Conservation (phyloP, 139 green algal genomes). For the Trebouxia sp. region DNA sequence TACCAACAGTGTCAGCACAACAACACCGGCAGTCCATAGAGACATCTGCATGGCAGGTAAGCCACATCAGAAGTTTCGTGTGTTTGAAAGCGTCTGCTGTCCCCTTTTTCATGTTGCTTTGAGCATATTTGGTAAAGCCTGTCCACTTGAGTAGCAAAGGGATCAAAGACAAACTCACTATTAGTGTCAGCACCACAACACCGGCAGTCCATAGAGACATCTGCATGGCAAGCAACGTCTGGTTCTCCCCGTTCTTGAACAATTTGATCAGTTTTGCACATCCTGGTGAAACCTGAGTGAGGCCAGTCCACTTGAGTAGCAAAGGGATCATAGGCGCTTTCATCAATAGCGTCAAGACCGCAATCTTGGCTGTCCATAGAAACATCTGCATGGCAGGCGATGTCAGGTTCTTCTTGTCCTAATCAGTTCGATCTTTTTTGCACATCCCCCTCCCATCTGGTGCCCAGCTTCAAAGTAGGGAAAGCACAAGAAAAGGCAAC, state of each 20-base stretch:
- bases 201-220: conserved; percentile 74
- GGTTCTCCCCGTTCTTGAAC: no score
- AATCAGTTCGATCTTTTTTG: no score
- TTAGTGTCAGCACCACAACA: conserved; percentile 81
- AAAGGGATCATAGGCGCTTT: conserved; percentile 64
- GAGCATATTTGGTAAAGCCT: not conserved
- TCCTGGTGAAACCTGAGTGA: conserved; percentile 11
- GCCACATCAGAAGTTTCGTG: no score
- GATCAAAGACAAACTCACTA: conserved; percentile 73
- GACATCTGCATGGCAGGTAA: conserved; percentile 41
- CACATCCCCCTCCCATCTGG: no score
- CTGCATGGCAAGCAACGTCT: conserved; percentile 20
- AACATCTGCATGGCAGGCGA: conserved; percentile 41
- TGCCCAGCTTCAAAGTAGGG: no score
- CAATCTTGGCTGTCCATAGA: conserved; percentile 76
- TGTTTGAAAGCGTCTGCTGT: no score
- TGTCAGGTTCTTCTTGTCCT: no score
- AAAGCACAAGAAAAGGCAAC: no score
- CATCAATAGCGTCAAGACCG: conserved; percentile 81
- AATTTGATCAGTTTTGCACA: not conserved
- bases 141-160: conserved; percentile 31
- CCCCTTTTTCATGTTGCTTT: no score
- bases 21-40: conserved; percentile 76
- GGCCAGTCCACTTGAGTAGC: conserved; percentile 31
- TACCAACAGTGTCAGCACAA: conserved; percentile 81